These are phyloP conservation scores for Penicillium arizonense DNA, from an alignment of 495 filamentous ascomycete species.

Conservation along the genomic window DNA sequence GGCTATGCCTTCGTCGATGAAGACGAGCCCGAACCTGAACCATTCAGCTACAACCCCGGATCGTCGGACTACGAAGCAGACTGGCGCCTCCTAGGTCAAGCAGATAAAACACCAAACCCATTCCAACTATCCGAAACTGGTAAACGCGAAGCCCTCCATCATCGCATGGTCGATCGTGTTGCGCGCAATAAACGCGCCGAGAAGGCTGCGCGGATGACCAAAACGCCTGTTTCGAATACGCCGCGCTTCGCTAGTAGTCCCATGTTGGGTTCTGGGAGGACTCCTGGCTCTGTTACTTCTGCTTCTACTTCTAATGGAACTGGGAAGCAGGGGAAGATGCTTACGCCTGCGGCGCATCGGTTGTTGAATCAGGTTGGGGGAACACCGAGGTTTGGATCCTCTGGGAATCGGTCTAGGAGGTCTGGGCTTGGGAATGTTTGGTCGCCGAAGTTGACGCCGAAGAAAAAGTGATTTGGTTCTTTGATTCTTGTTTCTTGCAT, in stretches of 20 bases:
- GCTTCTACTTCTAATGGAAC: constrained; percentile 4
- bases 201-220: constrained; percentile 46
- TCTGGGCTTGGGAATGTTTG: constrained; percentile 51
- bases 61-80: constrained; percentile 13
- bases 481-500: neutral
- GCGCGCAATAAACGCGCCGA: constrained; percentile 67
- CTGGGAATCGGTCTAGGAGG: constrained; percentile 23
- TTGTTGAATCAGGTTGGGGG: constrained; percentile 66
- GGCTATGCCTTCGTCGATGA: constrained; percentile 93
- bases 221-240: constrained; percentile 56
- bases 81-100: constrained; percentile 50
- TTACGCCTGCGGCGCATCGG: constrained; percentile 75
- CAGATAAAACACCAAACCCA: constrained; percentile 68
- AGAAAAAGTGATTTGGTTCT: constrained; percentile 22
- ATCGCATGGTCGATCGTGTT: constrained; percentile 86
- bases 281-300: constrained; percentile 26
- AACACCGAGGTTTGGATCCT: constrained; percentile 24
- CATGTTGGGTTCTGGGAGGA: constrained; percentile 57
- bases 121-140: constrained; percentile 78
- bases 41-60: neutral
- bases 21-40: constrained; percentile 56
- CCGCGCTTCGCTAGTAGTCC: constrained; percentile 80
- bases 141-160: constrained; percentile 78
- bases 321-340: constrained; percentile 24
- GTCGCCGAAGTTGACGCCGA: constrained; percentile 51